Evolutionary conservation across 176 grass and related monocot genomes (phyloP), one percentile per base, ranked within the genome.

Genomic region (Phoenix roebelenii): DNA sequence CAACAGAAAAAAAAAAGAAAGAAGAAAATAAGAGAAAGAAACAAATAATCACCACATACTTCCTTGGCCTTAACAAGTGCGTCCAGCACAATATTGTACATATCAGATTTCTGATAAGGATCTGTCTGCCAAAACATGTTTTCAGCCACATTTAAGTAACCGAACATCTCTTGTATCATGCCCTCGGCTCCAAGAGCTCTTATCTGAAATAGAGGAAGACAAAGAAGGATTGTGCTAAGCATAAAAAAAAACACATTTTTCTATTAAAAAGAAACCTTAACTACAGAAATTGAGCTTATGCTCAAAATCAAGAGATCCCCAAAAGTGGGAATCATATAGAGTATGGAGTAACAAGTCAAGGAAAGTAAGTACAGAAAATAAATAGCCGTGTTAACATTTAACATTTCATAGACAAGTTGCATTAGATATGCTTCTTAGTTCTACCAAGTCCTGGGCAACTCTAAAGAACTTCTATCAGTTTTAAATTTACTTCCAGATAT

Each of bases 81-180:
- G 71, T 80, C 64, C 68, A 96, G 69, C 50, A 66, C 83, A 50
- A 70, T 72, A 58, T 63, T 50, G 54, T 96, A 96, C 15, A 96
- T 57, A 68, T 82, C 69, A 82, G 83, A 85, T 77, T 60, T 96
- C 53, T 82, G 58, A 70, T 75, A 30, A 74, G 72, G 69, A 55
- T 74, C 52, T 35, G 84, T 71, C 22, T 64, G 58, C 80, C 74
- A 87, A 23, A 77, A 56, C 56, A 85, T 57, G 72, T 65, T 82
- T 59, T 90, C 92, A 61, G 84, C 81, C 66, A 83, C 44, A 73
- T 96, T 85, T 66, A 96, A 81, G 73, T 88, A 88, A 23, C 29
- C 74, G 69, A 96, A 49, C 92, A 96, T 90, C 62, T 90, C 87
- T 32, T 90, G 66, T 77, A 82, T 70, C 92, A 96, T 90, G 16